Percentiles rank a stretch among this genome's conserved stretches.
Conservation (phyloP, 805 yeast genomes). For the Hanseniaspora hatyaiensis region DNA sequence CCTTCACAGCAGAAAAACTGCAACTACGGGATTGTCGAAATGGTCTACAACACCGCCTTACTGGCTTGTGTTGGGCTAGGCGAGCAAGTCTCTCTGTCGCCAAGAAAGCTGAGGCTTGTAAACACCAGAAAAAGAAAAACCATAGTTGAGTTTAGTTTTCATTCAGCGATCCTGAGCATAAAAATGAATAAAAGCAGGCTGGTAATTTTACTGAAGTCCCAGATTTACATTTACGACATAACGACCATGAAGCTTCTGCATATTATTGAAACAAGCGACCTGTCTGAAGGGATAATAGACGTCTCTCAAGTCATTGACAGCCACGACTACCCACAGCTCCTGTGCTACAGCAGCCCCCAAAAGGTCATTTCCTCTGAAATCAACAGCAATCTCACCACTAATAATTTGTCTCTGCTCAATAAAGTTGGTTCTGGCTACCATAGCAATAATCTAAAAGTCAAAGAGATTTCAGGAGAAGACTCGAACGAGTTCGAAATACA, state of each 20-base stretch:
- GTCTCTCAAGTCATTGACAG: constrained; percentile 43
- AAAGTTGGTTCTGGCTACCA: constrained; percentile 6
- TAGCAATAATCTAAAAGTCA: background rate
- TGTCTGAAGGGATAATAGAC: constrained; percentile 48
- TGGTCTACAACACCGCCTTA: constrained; percentile 64
- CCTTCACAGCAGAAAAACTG: too few relatives aligned
- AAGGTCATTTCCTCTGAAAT: constrained; percentile 34
- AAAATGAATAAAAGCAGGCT: constrained; percentile 55
- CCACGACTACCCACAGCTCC: constrained; percentile 29
- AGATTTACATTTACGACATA: constrained; percentile 61
- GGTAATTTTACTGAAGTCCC: constrained; percentile 50
- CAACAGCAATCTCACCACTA: constrained; percentile 25
- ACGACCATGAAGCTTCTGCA: constrained; percentile 55
- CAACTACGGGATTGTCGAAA: constrained; percentile 57
- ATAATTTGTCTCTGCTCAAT: constrained; percentile 22
- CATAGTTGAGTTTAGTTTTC: constrained; percentile 64
- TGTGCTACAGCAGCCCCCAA: constrained; percentile 73
- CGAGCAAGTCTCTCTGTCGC: constrained; percentile 54
- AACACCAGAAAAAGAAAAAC: constrained; percentile 56
- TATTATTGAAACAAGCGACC: constrained; percentile 40
- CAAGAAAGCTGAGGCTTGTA: constrained; percentile 69
- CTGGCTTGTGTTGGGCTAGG: constrained; percentile 65
- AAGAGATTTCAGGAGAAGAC: constrained; percentile 10
- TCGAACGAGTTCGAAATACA: constrained; percentile 10
- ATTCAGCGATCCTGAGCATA: constrained; percentile 48